Percentiles rank a stretch among this genome's conserved stretches.
Evolutionary conservation across 2,329 filamentous ascomycete genomes (phyloP).

Genomic region (Alternaria sp.): DNA sequence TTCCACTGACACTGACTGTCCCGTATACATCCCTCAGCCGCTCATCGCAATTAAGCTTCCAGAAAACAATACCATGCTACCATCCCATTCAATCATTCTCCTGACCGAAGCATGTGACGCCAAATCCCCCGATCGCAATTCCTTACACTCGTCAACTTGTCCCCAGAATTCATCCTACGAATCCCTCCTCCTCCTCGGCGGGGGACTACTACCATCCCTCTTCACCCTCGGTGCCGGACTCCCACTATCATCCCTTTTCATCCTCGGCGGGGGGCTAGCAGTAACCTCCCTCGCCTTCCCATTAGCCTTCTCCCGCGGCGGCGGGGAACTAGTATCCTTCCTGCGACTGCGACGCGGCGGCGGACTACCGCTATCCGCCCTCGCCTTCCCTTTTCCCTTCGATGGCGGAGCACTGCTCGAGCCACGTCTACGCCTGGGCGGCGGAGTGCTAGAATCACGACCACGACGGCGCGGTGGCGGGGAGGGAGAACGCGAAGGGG

Average conservation of each 20-base stretch:
- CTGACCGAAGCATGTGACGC: background rate
- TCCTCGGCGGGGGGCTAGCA: slow-evolving; percentile 3
- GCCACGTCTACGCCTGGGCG: slow-evolving; percentile 6
- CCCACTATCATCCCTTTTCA: slow-evolving; percentile 1
- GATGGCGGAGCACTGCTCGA: slow-evolving; percentile 3
- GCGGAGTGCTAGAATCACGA: background rate
- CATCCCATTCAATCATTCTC: background rate
- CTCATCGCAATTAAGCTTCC: background rate
- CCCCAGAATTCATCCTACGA: background rate
- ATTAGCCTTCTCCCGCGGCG: background rate
- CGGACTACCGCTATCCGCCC: background rate
- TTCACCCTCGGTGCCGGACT: background rate
- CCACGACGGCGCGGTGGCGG: background rate
- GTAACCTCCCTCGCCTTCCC: background rate
- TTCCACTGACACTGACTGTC: background rate
- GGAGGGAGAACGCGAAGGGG: background rate
- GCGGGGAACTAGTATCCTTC: background rate
- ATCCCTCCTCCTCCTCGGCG: slow-evolving; percentile 4
- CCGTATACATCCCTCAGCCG: background rate
- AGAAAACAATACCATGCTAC: background rate
- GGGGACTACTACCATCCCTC: slow-evolving; percentile 8
- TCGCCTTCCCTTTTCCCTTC: background rate
- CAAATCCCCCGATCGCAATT: too few relatives aligned
- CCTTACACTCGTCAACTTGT: background rate
- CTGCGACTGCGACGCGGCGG: background rate